phyloP scores from a whole-genome alignment of 371 early-diverging fungal genomes.

The Mucor racemosus region DNA sequence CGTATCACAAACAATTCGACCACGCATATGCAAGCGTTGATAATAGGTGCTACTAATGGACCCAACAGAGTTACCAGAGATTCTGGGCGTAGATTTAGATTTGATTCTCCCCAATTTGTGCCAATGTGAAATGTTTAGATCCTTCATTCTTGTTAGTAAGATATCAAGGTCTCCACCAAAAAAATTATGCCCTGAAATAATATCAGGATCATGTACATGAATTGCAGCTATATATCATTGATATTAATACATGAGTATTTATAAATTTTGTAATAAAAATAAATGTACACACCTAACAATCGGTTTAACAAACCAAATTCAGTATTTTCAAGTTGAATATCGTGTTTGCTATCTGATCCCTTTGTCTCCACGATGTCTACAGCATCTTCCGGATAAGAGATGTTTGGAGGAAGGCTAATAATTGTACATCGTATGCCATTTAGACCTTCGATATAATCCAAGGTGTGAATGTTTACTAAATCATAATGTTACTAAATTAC shows the following conservation, averaged over 20 bases:
- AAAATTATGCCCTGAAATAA: conserved; percentile 97
- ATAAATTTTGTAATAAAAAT: not conserved
- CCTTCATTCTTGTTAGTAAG: conserved; percentile 92
- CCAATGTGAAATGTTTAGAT: conserved; percentile 62
- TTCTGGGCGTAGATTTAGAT: conserved; percentile 63
- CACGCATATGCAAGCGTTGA: conserved; percentile 68
- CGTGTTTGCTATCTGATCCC: conserved; percentile 23
- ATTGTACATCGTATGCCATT: not conserved
- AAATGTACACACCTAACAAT: conserved; percentile 55
- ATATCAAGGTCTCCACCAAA: conserved; percentile 92
- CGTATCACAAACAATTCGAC: conserved; percentile 93
- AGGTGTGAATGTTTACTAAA: conserved; percentile 61
- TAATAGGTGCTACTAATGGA: conserved; percentile 48
- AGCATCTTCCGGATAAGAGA: conserved; percentile 63
- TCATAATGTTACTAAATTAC: not conserved
- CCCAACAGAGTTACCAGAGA: conserved; percentile 76
- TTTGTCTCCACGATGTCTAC: conserved; percentile 37
- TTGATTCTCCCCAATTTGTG: conserved; percentile 20
- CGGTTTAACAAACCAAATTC: conserved; percentile 67
- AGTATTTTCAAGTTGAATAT: conserved; percentile 51
- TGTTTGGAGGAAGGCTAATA: conserved; percentile 22
- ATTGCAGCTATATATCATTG: conserved; percentile 59
- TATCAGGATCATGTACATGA: conserved; percentile 85
- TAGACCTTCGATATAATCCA: conserved; percentile 16
- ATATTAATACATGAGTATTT: not conserved